These are phyloP conservation scores for Eruca vesicaria DNA, from an alignment of 441 rosid genomes.

Conservation along the genomic window DNA sequence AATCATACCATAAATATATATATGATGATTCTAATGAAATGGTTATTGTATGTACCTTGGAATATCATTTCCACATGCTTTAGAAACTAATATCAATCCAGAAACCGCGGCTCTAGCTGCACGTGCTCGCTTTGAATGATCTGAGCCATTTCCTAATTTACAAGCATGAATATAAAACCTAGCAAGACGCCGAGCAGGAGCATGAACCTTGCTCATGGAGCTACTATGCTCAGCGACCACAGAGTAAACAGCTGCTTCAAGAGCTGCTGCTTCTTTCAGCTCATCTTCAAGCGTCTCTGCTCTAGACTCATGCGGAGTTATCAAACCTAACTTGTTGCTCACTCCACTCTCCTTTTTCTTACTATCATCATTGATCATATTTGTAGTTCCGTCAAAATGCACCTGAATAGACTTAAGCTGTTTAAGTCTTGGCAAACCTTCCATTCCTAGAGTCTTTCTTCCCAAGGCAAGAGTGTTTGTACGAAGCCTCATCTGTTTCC, in stretches of 20 bases:
- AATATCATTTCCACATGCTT: slow-evolving; percentile 94
- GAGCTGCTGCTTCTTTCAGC: slow-evolving; percentile 79
- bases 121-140: slow-evolving; percentile 52
- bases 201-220: slow-evolving; percentile 79
- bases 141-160: slow-evolving; percentile 38
- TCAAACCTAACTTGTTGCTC: slow-evolving; percentile 27
- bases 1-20: too few relatives aligned
- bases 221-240: slow-evolving; percentile 90
- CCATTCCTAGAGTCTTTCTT: slow-evolving; percentile 46
- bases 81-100: slow-evolving; percentile 79
- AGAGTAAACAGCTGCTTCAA: slow-evolving; percentile 85
- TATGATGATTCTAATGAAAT: too few relatives aligned
- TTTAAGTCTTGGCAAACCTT: slow-evolving; percentile 52
- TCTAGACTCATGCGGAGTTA: slow-evolving; percentile 42
- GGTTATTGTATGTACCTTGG: slow-evolving; percentile 56
- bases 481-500: slow-evolving; percentile 47
- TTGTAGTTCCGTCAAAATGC: slow-evolving; percentile 37
- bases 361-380: slow-evolving; percentile 4
- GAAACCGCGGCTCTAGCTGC: slow-evolving; percentile 83
- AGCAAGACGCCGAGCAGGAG: slow-evolving; percentile 91
- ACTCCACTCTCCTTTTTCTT: slow-evolving; percentile 18
- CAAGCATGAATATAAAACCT: slow-evolving; percentile 86
- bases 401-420: slow-evolving; percentile 65
- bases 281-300: slow-evolving; percentile 74
- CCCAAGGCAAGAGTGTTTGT: slow-evolving; percentile 55